Evolutionary conservation across 2,329 filamentous ascomycete genomes (phyloP).

Genomic region (Metarhizium album): DNA sequence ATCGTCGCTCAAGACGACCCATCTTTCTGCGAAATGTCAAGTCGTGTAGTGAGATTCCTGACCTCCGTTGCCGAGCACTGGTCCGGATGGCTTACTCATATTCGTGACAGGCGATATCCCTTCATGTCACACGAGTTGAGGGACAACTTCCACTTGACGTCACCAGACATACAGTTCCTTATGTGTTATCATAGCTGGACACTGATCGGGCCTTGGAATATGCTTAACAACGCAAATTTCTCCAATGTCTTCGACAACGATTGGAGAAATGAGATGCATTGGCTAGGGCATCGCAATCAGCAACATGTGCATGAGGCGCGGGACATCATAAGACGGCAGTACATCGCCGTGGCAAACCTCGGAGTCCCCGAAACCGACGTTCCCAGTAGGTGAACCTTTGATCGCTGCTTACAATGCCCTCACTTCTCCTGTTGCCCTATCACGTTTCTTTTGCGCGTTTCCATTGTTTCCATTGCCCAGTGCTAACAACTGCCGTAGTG

Average conservation of each 20-base stretch:
- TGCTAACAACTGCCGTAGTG: not conserved
- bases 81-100: slow-evolving; percentile 8
- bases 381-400: not conserved
- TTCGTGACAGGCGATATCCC: slow-evolving; percentile 16
- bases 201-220: slow-evolving; percentile 8
- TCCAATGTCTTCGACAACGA: too few relatives aligned
- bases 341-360: not conserved
- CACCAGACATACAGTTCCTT: slow-evolving; percentile 13
- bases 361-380: not conserved
- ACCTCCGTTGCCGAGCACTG: slow-evolving; percentile 12
- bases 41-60: slow-evolving; percentile 14
- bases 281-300: too few relatives aligned
- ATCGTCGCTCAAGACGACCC: not conserved
- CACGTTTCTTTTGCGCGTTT: not conserved
- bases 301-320: not conserved
- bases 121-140: slow-evolving; percentile 17
- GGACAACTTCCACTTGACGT: slow-evolving; percentile 15
- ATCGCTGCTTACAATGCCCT: not conserved
- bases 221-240: too few relatives aligned
- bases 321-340: not conserved
- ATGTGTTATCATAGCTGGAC: slow-evolving; percentile 21
- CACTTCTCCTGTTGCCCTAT: not conserved
- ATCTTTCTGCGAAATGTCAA: not conserved
- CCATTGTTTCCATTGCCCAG: not conserved
- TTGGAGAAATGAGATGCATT: too few relatives aligned